These are phyloP conservation scores for Hypoxylon sp. DNA, from an alignment of 2,329 filamentous ascomycete species.

Conservation along the genomic window DNA sequence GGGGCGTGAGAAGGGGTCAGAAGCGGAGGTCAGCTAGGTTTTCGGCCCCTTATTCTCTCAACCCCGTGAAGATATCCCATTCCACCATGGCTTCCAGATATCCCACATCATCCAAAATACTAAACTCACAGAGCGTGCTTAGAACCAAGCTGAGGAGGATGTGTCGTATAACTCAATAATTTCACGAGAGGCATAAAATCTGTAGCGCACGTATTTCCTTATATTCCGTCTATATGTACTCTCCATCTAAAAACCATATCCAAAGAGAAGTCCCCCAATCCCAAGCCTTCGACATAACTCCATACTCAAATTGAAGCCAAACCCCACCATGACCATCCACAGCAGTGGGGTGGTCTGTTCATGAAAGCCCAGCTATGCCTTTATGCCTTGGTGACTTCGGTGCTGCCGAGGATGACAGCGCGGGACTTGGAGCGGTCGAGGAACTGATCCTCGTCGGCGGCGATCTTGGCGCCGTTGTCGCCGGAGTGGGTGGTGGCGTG, in stretches of 20 bases:
- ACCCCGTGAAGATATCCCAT: no score
- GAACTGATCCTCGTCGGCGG: constrained; percentile 42
- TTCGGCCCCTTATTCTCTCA: no score
- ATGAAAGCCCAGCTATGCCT: not conserved
- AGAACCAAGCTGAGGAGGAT: no score
- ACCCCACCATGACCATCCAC: not conserved
- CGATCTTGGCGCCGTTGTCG: constrained; percentile 42
- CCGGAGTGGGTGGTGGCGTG: constrained; percentile 35
- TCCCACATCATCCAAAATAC: no score
- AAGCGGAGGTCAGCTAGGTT: no score
- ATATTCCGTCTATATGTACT: not conserved
- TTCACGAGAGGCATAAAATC: not conserved
- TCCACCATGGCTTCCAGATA: no score
- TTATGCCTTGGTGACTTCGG: constrained; percentile 26
- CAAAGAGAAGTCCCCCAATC: not conserved
- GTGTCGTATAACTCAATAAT: no score
- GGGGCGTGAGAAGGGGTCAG: no score
- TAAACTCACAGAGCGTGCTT: no score
- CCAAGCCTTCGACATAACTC: constrained; percentile 5
- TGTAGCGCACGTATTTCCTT: not conserved
- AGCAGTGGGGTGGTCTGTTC: not conserved
- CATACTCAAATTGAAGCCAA: constrained; percentile 1
- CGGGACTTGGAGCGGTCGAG: constrained; percentile 41
- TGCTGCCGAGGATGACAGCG: constrained; percentile 35
- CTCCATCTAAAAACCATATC: constrained; percentile 4